Base-by-base conservation (phyloP, 1,139 yeast genomes). In the Debaryomyces psychrophilus region DNA sequence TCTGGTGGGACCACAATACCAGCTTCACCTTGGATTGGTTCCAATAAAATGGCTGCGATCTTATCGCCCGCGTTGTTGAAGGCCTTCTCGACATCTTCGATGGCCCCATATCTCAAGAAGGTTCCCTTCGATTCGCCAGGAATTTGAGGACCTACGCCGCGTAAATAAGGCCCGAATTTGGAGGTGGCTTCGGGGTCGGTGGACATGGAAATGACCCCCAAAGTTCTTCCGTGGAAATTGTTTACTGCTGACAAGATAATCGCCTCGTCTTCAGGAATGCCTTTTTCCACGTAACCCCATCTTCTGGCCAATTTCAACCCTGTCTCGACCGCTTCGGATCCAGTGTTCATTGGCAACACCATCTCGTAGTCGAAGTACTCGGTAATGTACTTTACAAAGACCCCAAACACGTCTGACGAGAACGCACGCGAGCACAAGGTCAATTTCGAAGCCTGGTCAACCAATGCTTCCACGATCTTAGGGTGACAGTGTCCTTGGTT, bases 401-500 rank as follows among this genome's bases (percentile, higher is more conserved):
- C 79, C 43, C 96, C 96, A 64, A 92, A 90, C 12, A 85, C 85
- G 65, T 92, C 97, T 49, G 89, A 86, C 31, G 95, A 88, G 67
- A 92, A 93, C 6, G 98, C 98, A 63, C 99, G 79, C 34, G 97
- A 90, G 46, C 95, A 86, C 53, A 92, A 76, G 8, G 98, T 92
- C 68, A 92, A 76, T 51, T 76, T 81, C 49, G 83, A 80, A 8
- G 98, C 96, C 73, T 93, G 98, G 37, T 90, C 96, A 43, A 83
- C 77, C 51, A 93, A 77, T 2, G 99, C 98, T 41, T 71, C 77
- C 50, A 93, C 78, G 64, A 92, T 92, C 69, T 88, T 85, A 49
- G 98, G 98, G 66, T 92, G 98, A 69, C 97, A 92, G 67, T 92
- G 99, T 49, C 99, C 99, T 69, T 93, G 98, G 74, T 93, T 93